These are phyloP conservation scores for Laguncularia racemosa DNA, from an alignment of 345 rosid species.

Conservation along the genomic window DNA sequence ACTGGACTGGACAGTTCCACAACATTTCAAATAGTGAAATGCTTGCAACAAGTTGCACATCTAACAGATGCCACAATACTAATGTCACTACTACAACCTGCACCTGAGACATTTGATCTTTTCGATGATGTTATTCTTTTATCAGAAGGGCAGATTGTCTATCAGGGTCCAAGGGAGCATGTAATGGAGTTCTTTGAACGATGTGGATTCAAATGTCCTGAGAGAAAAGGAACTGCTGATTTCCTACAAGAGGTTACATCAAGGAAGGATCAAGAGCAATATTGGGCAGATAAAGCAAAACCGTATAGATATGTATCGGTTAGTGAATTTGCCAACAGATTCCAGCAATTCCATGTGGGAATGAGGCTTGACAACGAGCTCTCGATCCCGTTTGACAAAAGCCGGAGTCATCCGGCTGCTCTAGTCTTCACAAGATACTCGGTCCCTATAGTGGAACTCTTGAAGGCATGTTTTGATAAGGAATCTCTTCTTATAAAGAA, in stretches of 20 bases:
- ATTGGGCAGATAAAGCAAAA: constrained; percentile 53
- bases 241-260: constrained; percentile 93
- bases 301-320: constrained; percentile 60
- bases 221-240: constrained; percentile 82
- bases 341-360: constrained; percentile 58
- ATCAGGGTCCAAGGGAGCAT: constrained; percentile 70
- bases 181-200: constrained; percentile 51
- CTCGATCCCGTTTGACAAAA: constrained; percentile 47
- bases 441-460: constrained; percentile 51
- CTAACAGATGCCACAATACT: constrained; percentile 59
- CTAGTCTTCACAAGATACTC: constrained; percentile 45
- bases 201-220: constrained; percentile 63
- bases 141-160: constrained; percentile 79
- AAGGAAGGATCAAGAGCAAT: constrained; percentile 85
- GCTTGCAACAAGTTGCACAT: constrained; percentile 69
- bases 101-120: constrained; percentile 73
- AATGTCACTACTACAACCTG: constrained; percentile 80
- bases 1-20: constrained; percentile 88
- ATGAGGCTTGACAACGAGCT: constrained; percentile 40
- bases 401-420: constrained; percentile 55
- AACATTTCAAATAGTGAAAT: constrained; percentile 75
- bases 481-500: constrained; percentile 59
- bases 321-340: constrained; percentile 41
- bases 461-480: constrained; percentile 67
- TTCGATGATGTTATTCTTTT: constrained; percentile 70